Conservation (phyloP, 2,329 filamentous ascomycete species). For the Trichoderma citrinoviride region DNA sequence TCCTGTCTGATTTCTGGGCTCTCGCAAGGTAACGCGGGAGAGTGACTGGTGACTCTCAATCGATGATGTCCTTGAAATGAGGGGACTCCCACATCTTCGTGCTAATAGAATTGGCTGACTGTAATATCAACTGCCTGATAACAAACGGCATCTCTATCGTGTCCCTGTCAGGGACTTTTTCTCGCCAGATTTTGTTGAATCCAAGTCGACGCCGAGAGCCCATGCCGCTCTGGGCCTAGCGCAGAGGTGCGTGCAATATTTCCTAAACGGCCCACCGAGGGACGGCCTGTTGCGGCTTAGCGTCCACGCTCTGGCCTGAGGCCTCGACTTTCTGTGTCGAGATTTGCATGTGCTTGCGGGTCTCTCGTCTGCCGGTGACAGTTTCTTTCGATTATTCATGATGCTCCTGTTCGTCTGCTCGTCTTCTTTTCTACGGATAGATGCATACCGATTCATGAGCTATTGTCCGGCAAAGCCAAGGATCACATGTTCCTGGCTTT, state of each 20-base stretch:
- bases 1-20: too few relatives aligned
- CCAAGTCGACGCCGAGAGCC: not conserved
- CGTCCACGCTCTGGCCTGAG: not conserved
- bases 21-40: too few relatives aligned
- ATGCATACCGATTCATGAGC: not conserved
- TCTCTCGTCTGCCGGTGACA: not conserved
- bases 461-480: too few relatives aligned
- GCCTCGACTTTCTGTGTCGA: not conserved
- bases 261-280: constrained; percentile 19
- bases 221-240: not conserved
- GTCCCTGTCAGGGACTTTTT: too few relatives aligned
- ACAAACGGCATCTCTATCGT: too few relatives aligned
- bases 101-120: too few relatives aligned
- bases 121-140: too few relatives aligned
- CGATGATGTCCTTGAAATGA: too few relatives aligned
- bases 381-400: not conserved
- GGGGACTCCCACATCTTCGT: too few relatives aligned
- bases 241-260: constrained; percentile 4
- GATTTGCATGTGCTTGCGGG: constrained; percentile 19
- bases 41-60: too few relatives aligned
- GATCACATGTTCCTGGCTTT: too few relatives aligned
- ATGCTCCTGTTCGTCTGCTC: not conserved
- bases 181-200: constrained; percentile 1
- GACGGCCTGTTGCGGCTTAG: not conserved
- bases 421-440: not conserved